Conservation (phyloP, 441 rosid species). For the Populus hybrid region DNA sequence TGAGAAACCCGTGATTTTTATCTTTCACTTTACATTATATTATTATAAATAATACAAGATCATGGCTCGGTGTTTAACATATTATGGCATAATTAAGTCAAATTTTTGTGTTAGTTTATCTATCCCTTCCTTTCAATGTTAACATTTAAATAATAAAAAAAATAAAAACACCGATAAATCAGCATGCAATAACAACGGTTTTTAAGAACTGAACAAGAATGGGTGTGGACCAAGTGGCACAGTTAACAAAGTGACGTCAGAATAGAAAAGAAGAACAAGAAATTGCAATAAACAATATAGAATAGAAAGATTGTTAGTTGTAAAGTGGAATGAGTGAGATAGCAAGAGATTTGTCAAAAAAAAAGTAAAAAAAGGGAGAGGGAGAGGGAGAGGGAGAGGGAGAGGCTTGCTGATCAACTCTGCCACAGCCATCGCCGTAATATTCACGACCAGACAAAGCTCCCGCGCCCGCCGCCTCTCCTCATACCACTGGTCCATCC, state of each 20-base stretch:
- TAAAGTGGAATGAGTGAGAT: conserved; percentile 32
- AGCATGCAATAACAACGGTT: not conserved
- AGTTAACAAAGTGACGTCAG: conserved; percentile 5
- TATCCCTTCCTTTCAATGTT: no score
- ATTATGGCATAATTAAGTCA: no score
- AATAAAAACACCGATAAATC: not conserved
- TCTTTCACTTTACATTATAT: no score
- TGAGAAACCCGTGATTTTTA: no score
- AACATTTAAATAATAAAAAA: no score
- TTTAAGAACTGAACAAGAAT: not conserved
- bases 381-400: not conserved
- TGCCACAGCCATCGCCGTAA: conserved; percentile 23
- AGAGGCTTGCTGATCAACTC: conserved; percentile 14
- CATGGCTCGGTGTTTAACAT: no score
- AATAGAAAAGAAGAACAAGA: conserved; percentile 1
- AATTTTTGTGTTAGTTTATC: no score
- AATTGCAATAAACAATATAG: not conserved
- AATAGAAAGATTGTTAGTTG: not conserved
- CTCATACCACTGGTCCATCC: not conserved
- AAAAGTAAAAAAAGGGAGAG: not conserved
- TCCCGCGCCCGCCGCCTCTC: conserved; percentile 25
- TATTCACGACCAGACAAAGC: conserved; percentile 21
- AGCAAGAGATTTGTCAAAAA: not conserved
- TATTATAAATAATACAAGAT: no score
- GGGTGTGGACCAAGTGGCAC: conserved; percentile 3